Conservation (phyloP, 192 early-diverging fungal species). For the Phycomyces nitens region DNA sequence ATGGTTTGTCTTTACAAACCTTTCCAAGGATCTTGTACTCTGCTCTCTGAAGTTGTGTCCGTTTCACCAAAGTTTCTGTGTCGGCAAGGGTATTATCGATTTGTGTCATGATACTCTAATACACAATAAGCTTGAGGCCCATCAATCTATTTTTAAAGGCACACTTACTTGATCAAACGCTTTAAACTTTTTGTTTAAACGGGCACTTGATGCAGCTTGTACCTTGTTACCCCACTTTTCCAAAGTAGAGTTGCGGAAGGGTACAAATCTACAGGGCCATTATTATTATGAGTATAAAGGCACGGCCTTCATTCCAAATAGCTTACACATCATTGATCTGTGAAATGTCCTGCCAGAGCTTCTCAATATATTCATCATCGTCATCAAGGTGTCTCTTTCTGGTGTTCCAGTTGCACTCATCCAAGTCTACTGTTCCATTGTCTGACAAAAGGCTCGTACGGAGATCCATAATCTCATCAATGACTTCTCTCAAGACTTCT, state of each 20-base stretch:
- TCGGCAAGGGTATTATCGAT: conserved; percentile 53
- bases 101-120: conserved; percentile 32
- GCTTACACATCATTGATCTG: conserved; percentile 51
- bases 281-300: no score
- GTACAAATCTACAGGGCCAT: conserved; percentile 46
- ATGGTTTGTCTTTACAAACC: conserved; percentile 8
- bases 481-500: conserved; percentile 31
- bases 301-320: no score
- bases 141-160: not conserved
- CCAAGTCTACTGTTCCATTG: conserved; percentile 39
- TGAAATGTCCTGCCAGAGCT: conserved; percentile 57
- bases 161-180: conserved; percentile 76
- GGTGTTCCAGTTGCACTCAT: conserved; percentile 22
- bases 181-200: conserved; percentile 90
- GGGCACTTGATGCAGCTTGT: conserved; percentile 62
- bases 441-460: conserved; percentile 28
- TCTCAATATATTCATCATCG: conserved; percentile 43
- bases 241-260: conserved; percentile 80
- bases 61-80: conserved; percentile 74
- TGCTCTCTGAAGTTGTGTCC: conserved; percentile 80
- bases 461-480: conserved; percentile 42
- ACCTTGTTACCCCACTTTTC: conserved; percentile 95
- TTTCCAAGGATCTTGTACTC: conserved; percentile 61
- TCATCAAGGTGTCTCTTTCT: conserved; percentile 49
- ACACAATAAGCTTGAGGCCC: not conserved